Evolutionary conservation across 2,329 filamentous ascomycete genomes (phyloP), one percentile per base, ranked within the genome.

Genomic region (Fusarium succisae): DNA sequence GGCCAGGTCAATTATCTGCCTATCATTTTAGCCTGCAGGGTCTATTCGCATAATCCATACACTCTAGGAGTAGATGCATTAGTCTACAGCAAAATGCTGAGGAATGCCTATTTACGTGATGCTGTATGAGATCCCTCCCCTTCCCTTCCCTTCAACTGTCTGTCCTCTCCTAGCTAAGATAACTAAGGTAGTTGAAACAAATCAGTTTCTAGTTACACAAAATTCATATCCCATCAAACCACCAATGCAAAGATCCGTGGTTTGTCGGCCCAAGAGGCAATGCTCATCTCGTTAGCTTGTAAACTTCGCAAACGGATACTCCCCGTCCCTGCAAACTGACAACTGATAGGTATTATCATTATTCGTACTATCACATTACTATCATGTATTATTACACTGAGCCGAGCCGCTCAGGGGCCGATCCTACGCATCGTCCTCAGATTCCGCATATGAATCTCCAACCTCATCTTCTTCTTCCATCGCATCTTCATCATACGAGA

Each of bases 401-500:
- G 37, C 44, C 38, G 26, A 24, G 6, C 12, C 37, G 22, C n/a
- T 45, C 35, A 47, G 24, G 15, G 30, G 26, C 22, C 5, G 7
- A 11, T 4, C 55, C 53, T 66, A 63, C 39, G 68, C 59, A n/a
- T 66, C 53, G 5, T 63, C 58, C 38, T 63, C 69, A 28, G 61
- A 64, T 44, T 69, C 66, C 14, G 44, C 43, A 47, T 75, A 56
- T 9, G 51, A 59, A 51, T 68, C 69, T 24, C 24, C 58, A 35
- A 70, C 67, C 60, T 76, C 63, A 30, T 71, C 55, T 18, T 68
- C 48, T n/a, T 66, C 62, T 37, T 65, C 70, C 24, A 61, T 63
- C 13, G 55, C 68, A 20, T 68, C 59, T 24, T 73, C 61, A 6
- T 73, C 67, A 8, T 76, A 73, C 6, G 59, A 73, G 22, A 72